Evolutionary conservation across 805 yeast species (phyloP), one percentile per base, ranked within the genome.

Genomic region (Ogataea philodendri): DNA sequence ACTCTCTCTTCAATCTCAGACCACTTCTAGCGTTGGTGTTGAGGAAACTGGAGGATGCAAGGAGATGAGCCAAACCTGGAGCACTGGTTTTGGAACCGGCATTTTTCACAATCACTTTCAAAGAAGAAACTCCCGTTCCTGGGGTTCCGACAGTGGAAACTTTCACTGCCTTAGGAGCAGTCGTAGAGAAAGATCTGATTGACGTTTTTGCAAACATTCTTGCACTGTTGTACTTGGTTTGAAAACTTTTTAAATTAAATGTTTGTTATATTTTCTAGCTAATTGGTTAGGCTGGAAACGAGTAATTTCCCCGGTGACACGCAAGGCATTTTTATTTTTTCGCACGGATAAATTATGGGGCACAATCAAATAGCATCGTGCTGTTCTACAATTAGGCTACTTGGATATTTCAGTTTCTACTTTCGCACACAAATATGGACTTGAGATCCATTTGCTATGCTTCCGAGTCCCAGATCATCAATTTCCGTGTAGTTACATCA

Each of bases 1-100:
- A 69, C 69, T 93, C 98, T 67, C 98, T 84, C 58, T 88, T 84
- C 57, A 89, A 72, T 70, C 97, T 84, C 60, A 93, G 74, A 15
- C 93, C 96, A 13, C 96, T 83, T 64, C 87, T 86, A 52, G 77
- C 63, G 44, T 72, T 71, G 39, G 96, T 87, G 73, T 84, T 81
- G 60, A 83, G 77, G 72, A 83, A 93, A 54, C 81, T 82, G 64
- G 78, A 88, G 64, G 87, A 77, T 56, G 90, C 76, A 56, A 89
- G 73, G 47, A 88, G 67, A 65, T 90, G 97, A 28, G 97, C 72
- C 49, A 83, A 66, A 67, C 97, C 98, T 38, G 89, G 81, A 49
- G 72, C 65, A 32, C 74, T 70, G 34, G 72, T 51, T 62, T 93
- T 83, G 39, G 96, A 77, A 49, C 97, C 97, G 46, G 85, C 94